Conservation (phyloP, 805 yeast species). For the Komagataella mondaviorum region DNA sequence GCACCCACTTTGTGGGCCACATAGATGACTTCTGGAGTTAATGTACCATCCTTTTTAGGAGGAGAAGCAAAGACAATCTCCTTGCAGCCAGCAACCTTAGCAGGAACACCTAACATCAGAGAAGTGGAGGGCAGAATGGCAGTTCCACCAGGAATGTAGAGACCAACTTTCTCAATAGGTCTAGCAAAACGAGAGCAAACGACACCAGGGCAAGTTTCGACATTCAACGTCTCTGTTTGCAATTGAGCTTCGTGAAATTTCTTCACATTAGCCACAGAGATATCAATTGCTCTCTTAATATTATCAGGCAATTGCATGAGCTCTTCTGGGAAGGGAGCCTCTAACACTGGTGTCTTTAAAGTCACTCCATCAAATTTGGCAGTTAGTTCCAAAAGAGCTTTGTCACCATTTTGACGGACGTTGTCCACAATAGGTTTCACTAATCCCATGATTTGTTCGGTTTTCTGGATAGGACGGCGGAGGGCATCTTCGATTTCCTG, state of each 20-base stretch:
- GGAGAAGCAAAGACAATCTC: conserved; percentile 92
- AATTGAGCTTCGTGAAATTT: conserved; percentile 92
- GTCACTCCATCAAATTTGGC: conserved; percentile 82
- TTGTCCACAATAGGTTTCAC: conserved; percentile 81
- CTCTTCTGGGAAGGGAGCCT: conserved; percentile 78
- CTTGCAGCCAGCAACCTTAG: conserved; percentile 92
- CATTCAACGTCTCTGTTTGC: conserved; percentile 56
- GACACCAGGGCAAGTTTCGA: conserved; percentile 93
- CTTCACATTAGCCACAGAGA: conserved; percentile 78
- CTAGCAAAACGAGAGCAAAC: conserved; percentile 88
- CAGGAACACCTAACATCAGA: conserved; percentile 97
- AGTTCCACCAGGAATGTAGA: conserved; percentile 97
- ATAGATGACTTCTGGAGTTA: conserved; percentile 94
- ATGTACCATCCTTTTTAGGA: conserved; percentile 82
- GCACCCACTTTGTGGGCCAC: conserved; percentile 97
- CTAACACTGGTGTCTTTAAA: conserved; percentile 57
- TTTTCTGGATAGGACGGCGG: conserved; percentile 90
- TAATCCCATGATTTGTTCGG: conserved; percentile 82
- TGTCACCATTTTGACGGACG: conserved; percentile 71
- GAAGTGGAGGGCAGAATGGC: conserved; percentile 98
- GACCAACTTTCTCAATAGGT: conserved; percentile 88
- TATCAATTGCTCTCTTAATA: conserved; percentile 80
- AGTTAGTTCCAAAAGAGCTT: conserved; percentile 79
- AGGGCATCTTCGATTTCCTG: conserved; percentile 47
- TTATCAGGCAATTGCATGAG: conserved; percentile 61